A percentile compares a stretch with the other conserved stretches of the same genome.
These are phyloP conservation scores for Tolypocladium tundrense DNA, from an alignment of 2,329 filamentous ascomycete genomes.

Conservation along the genomic window DNA sequence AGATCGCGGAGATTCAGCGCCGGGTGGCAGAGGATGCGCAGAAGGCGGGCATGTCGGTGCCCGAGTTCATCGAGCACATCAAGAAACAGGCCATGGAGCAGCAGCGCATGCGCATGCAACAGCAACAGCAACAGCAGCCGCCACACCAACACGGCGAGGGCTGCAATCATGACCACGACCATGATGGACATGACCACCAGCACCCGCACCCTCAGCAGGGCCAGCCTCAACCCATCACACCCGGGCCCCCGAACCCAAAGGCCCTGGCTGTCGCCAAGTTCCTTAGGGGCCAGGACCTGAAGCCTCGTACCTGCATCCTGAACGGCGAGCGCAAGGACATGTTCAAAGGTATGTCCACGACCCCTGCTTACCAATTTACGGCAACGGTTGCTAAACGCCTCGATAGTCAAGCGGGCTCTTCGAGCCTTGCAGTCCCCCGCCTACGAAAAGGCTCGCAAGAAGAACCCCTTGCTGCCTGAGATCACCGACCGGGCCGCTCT, in stretches of 20 bases:
- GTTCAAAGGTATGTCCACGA: slow-evolving; percentile 63
- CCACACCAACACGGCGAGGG: slow-evolving; percentile 5
- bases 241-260: slow-evolving; percentile 77
- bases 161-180: slow-evolving; percentile 9
- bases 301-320: slow-evolving; percentile 82
- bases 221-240: slow-evolving; percentile 57
- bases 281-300: slow-evolving; percentile 72
- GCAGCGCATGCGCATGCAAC: slow-evolving; percentile 31
- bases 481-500: slow-evolving; percentile 82
- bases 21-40: slow-evolving; percentile 75
- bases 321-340: slow-evolving; percentile 97
- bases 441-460: slow-evolving; percentile 80
- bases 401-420: slow-evolving; percentile 87
- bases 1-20: slow-evolving; percentile 74
- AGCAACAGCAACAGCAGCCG: slow-evolving; percentile 28
- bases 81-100: slow-evolving; percentile 45
- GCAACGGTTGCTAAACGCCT: not conserved
- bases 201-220: slow-evolving; percentile 21
- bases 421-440: slow-evolving; percentile 80
- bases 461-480: slow-evolving; percentile 80
- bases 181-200: slow-evolving; percentile 12
- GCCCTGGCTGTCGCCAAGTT: slow-evolving; percentile 86
- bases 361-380: not conserved
- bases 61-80: slow-evolving; percentile 67
- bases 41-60: slow-evolving; percentile 74